phyloP scores from a whole-genome alignment of 129 eudicot species.

The Silybum marianum region DNA sequence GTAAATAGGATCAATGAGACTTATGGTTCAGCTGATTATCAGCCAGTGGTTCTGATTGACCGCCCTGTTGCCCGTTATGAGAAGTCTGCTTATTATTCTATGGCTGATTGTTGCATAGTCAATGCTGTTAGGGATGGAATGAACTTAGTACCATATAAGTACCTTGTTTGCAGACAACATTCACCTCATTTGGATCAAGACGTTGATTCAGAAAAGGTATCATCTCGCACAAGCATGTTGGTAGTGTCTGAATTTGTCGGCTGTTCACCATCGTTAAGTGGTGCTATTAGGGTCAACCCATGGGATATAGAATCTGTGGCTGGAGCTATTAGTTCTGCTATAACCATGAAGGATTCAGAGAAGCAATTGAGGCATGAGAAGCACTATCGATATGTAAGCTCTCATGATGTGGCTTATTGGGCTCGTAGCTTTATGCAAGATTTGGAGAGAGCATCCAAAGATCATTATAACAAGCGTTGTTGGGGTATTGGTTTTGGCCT shows the following conservation, averaged over 20 bases:
- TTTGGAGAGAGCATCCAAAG: conserved; percentile 68
- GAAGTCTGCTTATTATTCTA: conserved; percentile 77
- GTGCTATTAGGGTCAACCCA: conserved; percentile 94
- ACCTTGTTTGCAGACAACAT: conserved; percentile 79
- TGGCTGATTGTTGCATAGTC: conserved; percentile 83
- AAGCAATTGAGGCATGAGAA: conserved; percentile 74
- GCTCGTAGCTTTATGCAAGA: conserved; percentile 77
- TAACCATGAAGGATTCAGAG: conserved; percentile 58
- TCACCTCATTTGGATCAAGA: conserved; percentile 52
- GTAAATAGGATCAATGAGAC: conserved; percentile 64
- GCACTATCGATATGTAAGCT: conserved; percentile 72
- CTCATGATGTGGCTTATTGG: conserved; percentile 89
- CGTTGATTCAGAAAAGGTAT: conserved; percentile 29
- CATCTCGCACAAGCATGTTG: conserved; percentile 67
- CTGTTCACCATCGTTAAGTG: conserved; percentile 87
- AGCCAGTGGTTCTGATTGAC: conserved; percentile 71
- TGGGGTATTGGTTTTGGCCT: conserved; percentile 88
- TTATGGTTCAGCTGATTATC: conserved; percentile 58
- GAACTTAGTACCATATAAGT: conserved; percentile 82
- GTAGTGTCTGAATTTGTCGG: conserved; percentile 91
- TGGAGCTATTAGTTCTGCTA: conserved; percentile 63
- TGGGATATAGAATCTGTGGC: conserved; percentile 85
- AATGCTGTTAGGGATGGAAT: conserved; percentile 93
- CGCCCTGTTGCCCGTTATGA: conserved; percentile 70
- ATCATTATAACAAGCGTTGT: conserved; percentile 63